Percentiles rank a stretch among this genome's conserved stretches.
Conservation (phyloP, 2,329 filamentous ascomycete genomes). For the Ophiostoma piceae region DNA sequence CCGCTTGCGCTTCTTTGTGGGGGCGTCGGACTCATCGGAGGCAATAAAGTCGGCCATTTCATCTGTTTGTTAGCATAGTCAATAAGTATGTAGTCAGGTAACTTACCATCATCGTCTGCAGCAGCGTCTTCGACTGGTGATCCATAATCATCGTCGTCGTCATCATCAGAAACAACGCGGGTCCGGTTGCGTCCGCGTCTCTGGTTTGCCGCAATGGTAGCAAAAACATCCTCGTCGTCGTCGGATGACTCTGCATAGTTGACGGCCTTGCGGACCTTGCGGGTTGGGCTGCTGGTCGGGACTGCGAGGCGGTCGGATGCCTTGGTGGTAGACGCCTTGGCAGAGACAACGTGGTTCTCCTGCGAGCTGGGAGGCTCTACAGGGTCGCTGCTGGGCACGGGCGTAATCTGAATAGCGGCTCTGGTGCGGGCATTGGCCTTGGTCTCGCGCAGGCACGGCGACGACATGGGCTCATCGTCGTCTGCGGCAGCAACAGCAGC, state of each 20-base stretch:
- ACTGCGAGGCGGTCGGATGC: constrained; percentile 39
- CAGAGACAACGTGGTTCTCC: constrained; percentile 49
- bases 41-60: constrained; percentile 86
- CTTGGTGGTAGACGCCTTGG: constrained; percentile 45
- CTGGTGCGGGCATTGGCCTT: constrained; percentile 42
- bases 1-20: constrained; percentile 70
- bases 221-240: constrained; percentile 68
- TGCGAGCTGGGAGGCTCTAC: constrained; percentile 63
- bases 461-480: constrained; percentile 30
- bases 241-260: constrained; percentile 85
- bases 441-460: constrained; percentile 43
- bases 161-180: constrained; percentile 59
- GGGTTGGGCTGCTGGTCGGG: constrained; percentile 65
- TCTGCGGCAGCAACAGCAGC: constrained; percentile 18
- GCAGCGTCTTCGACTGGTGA: constrained; percentile 59
- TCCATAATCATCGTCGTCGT: constrained; percentile 67
- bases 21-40: constrained; percentile 75
- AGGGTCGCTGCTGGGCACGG: constrained; percentile 75
- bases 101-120: constrained; percentile 57
- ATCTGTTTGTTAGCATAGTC: constrained; percentile 34
- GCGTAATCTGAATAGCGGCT: constrained; percentile 51
- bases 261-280: constrained; percentile 48
- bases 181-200: constrained; percentile 39
- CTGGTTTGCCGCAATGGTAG: constrained; percentile 30
- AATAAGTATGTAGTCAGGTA: neutral